Percentiles rank a stretch among this genome's conserved stretches.
Evolutionary conservation across 2,329 filamentous ascomycete genomes (phyloP).

Genomic region (Neurospora sp.): DNA sequence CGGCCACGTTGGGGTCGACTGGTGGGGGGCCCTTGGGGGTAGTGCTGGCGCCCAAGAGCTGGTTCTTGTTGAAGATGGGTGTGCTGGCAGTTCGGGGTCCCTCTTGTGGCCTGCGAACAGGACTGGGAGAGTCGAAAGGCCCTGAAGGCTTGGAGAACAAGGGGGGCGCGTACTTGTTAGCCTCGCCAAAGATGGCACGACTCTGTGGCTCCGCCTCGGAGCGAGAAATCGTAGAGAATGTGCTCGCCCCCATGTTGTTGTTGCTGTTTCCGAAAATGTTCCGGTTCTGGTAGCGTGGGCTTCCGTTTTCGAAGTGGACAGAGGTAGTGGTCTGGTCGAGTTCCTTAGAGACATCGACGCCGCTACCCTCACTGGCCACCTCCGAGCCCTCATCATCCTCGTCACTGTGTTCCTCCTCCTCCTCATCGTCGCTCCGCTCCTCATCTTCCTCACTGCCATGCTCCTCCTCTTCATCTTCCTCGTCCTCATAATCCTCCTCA

Average conservation of each 20-base stretch:
- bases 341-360: conserved; percentile 56
- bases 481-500: conserved; percentile 36
- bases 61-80: conserved; percentile 37
- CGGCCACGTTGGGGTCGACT: conserved; percentile 38
- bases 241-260: conserved; percentile 29
- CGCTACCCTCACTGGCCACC: conserved; percentile 44
- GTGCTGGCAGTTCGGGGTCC: conserved; percentile 49
- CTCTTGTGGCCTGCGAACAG: conserved; percentile 46
- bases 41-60: conserved; percentile 25
- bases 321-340: conserved; percentile 37
- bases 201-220: conserved; percentile 34
- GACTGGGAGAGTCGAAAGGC: conserved; percentile 62
- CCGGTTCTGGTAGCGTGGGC: background rate
- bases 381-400: conserved; percentile 38
- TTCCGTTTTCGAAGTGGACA: background rate
- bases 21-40: conserved; percentile 30
- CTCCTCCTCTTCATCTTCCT: conserved; percentile 31
- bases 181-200: conserved; percentile 44
- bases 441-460: conserved; percentile 31
- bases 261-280: background rate
- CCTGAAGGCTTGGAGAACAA: conserved; percentile 47
- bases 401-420: conserved; percentile 27
- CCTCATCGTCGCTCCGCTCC: conserved; percentile 25
- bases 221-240: conserved; percentile 36
- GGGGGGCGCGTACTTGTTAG: conserved; percentile 36